A percentile compares a stretch with the other conserved stretches of the same genome.
Conservation (phyloP, 306 rosid species). For the Ormosia semicastrata region DNA sequence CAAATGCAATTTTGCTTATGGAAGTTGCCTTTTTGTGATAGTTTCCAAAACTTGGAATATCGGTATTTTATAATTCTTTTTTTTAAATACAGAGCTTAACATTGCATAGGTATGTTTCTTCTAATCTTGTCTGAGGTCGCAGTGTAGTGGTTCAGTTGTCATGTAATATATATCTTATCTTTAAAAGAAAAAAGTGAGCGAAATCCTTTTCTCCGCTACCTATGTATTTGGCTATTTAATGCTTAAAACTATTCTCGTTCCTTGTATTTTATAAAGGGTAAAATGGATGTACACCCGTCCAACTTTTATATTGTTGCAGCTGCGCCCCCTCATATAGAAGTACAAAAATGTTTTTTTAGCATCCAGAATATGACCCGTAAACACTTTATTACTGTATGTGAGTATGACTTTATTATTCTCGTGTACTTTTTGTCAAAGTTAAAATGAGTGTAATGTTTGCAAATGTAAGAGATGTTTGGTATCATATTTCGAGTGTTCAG, state of each 20-base stretch:
- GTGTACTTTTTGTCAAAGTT: no score
- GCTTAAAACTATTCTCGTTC: background rate
- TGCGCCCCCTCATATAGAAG: no score
- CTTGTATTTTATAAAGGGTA: background rate
- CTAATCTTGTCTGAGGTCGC: slow-evolving; percentile 5
- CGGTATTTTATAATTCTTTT: background rate
- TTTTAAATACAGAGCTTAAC: background rate
- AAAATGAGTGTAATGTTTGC: no score
- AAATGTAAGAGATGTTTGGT: no score
- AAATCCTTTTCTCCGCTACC: background rate
- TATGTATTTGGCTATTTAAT: background rate
- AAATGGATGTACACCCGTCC: no score
- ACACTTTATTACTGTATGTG: no score
- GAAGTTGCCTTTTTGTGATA: background rate
- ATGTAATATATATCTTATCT: slow-evolving; percentile 9
- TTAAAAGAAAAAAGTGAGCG: background rate
- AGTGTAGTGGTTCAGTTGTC: background rate
- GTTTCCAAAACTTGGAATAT: background rate
- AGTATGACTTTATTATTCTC: no score
- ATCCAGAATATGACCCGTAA: no score
- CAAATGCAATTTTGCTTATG: background rate
- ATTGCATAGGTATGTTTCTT: slow-evolving; percentile 26
- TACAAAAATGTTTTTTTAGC: no score
- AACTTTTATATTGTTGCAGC: no score
- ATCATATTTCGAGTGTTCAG: no score